Base-by-base conservation (phyloP, 176 grass and related monocot genomes). In the Aegilops bicornis region DNA sequence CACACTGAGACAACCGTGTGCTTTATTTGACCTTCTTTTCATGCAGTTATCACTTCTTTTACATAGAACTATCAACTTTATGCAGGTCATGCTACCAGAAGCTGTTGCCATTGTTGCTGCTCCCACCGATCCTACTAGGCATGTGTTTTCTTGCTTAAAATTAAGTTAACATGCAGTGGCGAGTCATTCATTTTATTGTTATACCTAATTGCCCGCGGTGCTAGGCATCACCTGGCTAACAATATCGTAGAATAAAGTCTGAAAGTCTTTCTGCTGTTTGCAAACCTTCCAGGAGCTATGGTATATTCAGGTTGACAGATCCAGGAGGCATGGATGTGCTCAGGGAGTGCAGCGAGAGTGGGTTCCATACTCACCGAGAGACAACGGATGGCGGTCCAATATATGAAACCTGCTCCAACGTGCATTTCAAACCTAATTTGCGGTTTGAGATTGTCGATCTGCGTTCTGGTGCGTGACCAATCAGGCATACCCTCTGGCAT, bases 381-480 rank as follows among this genome's bases (percentile, higher is more conserved):
- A 90, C 94, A 64, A 23, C 69, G 2, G 80, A 96, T 11, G 90
- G 85, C 32, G 78, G 76, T 59, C 86, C 94, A 31, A 85, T 96
- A 27, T 99, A 90, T 23, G 90, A 96, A 85, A 92, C 33, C 72
- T 99, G 94, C 85, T 77, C 81, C 62, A 94, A 91, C 60, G 87
- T 99, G 64, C 91, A 94, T 20, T 91, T 94, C 59, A 96, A 94
- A 37, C 82, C 88, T 68, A 99, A 94, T 79, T 76, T 99, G 72
- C 88, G 97, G 64, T 99, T 99, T 73, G 97, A 99, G 86, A 94
- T 99, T 83, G 88, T 99, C 0, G 97, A 99, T 80, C 92, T 99
- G 23, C 91, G 97, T 61, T 84, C 94, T 27, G 59, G 36, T 85
- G 42, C 79, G 11, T 85, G 89, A 89, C 47, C 82, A 70, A 50